Evolutionary conservation across 768 basidiomycete species (phyloP), one percentile per base, ranked within the genome.

Genomic region (Imleria badia): DNA sequence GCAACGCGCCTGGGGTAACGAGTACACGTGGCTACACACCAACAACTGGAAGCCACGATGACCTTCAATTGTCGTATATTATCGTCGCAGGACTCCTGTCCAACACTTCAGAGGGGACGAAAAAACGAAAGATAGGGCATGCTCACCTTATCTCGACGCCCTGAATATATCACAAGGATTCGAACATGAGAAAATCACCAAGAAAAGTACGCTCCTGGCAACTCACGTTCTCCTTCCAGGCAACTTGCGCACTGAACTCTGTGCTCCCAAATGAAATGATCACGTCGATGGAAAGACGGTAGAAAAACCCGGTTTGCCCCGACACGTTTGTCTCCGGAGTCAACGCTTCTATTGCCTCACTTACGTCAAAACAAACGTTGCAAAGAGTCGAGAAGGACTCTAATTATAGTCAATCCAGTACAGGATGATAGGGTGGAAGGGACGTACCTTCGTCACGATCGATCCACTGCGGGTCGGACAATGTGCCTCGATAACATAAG

Each of bases 221-320:
- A 41, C 58, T 60, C 36, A 59, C 58, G 20, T 59, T 23, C 36
- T n/a, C 51, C 5, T 47, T 54, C 58, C 58, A 59, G 5, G 58
- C 58, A 3, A 59, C 51, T 12, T 59, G 59, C 14, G 59, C 51
- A 20, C 29, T 52, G 23, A 38, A 52, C 86, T 64, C 61, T 1
- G 62, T 60, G 23, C 31, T 22, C 41, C 61, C 61, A 9, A 64
- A 63, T 13, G 49, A 49, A 19, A 60, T 45, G 17, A 63, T 53
- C 35, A 63, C 58, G 8, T 49, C 54, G 20, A 61, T 1, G 9
- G 3, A 5, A 7, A 63, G 33, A 1, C 5, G 0, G 30, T 56
- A 63, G 46, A 48, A 64, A n/a, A 30, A 11, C 1, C 61, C 61
- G 2, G 0, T 5, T 23, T 29, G 29, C 7, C 50, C 59, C 0